Evolutionary conservation across 495 filamentous ascomycete genomes (phyloP).

Genomic region (Glarea lozoyensis): DNA sequence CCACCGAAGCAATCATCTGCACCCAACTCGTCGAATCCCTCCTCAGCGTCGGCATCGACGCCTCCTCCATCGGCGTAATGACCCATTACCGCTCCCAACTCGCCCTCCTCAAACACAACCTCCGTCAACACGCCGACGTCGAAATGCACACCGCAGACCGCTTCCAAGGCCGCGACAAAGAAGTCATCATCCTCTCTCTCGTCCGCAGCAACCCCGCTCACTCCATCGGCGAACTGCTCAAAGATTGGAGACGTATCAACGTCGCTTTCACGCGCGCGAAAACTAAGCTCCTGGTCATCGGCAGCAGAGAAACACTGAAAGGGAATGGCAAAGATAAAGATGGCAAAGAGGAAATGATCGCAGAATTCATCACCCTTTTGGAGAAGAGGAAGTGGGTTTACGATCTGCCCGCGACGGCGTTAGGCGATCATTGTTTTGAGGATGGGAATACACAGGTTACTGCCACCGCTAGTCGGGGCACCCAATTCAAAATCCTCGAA

Average conservation of each 20-base stretch:
- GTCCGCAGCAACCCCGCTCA: slow-evolving; percentile 78
- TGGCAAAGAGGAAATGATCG: slow-evolving; percentile 54
- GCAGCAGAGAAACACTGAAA: slow-evolving; percentile 64
- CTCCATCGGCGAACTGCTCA: slow-evolving; percentile 76
- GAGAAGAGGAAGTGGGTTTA: slow-evolving; percentile 66
- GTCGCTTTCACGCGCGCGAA: slow-evolving; percentile 90
- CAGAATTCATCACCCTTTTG: slow-evolving; percentile 65
- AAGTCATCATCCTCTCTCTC: slow-evolving; percentile 74
- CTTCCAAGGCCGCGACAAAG: slow-evolving; percentile 94
- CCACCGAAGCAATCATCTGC: slow-evolving; percentile 64
- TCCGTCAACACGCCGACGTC: slow-evolving; percentile 39
- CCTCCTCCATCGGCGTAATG: slow-evolving; percentile 83
- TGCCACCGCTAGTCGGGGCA: slow-evolving; percentile 5
- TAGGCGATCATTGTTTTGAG: slow-evolving; percentile 61
- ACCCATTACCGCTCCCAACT: slow-evolving; percentile 97
- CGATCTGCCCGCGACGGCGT: slow-evolving; percentile 51
- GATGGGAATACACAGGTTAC: slow-evolving; percentile 32
- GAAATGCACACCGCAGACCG: slow-evolving; percentile 96
- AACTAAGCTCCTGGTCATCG: slow-evolving; percentile 81
- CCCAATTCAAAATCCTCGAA: slow-evolving; percentile 22
- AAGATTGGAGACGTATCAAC: slow-evolving; percentile 89
- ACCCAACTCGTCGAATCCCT: slow-evolving; percentile 72
- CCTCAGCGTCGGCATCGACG: slow-evolving; percentile 61
- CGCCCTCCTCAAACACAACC: slow-evolving; percentile 34
- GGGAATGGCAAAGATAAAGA: slow-evolving; percentile 22